Percentiles rank a stretch among this genome's conserved stretches.
Conservation (phyloP, 2,329 filamentous ascomycete genomes). For the Penicillium hordei region DNA sequence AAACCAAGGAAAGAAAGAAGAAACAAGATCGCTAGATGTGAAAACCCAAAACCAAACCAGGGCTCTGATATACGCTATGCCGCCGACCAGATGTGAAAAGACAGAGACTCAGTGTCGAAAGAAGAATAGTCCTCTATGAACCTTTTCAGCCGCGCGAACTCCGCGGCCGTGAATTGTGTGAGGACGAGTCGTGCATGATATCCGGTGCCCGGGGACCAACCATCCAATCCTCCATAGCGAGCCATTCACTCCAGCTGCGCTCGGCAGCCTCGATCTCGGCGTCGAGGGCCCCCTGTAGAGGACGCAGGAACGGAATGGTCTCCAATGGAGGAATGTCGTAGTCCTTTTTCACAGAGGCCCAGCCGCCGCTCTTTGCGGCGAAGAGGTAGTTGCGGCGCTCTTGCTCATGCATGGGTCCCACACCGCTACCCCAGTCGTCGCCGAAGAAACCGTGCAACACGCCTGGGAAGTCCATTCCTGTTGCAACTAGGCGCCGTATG, state of each 20-base stretch:
- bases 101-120: background rate
- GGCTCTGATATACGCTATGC: conserved; percentile 13
- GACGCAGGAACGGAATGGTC: conserved; percentile 81
- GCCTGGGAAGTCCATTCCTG: conserved; percentile 81
- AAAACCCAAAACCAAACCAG: conserved; percentile 10
- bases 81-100: conserved; percentile 10
- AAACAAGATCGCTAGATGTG: conserved; percentile 18
- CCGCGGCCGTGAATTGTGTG: conserved; percentile 35
- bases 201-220: conserved; percentile 75
- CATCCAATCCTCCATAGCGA: conserved; percentile 99
- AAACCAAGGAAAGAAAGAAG: conserved; percentile 6
- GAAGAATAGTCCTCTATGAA: background rate
- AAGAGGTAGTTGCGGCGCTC: conserved; percentile 95
- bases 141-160: conserved; percentile 29
- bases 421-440: conserved; percentile 80
- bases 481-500: conserved; percentile 83
- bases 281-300: conserved; percentile 72
- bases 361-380: conserved; percentile 86
- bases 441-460: conserved; percentile 96
- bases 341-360: conserved; percentile 82
- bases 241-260: conserved; percentile 86
- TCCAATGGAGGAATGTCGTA: conserved; percentile 87
- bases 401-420: conserved; percentile 80
- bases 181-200: conserved; percentile 39
- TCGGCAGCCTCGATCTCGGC: conserved; percentile 82